Conservation (phyloP, 345 rosid species). For the Eucalyptus sp. region DNA sequence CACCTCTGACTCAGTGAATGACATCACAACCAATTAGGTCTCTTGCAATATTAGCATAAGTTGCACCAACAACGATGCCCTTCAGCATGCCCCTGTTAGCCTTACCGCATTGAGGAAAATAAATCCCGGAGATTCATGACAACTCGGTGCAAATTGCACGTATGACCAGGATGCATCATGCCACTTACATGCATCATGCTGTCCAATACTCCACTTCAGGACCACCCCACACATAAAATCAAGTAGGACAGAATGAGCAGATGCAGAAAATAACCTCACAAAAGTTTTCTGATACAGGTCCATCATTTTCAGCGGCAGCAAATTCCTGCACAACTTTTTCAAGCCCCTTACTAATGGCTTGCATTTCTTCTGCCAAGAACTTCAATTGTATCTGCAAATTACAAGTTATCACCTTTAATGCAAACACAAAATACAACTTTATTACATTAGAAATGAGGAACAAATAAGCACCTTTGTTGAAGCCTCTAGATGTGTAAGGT, state of each 20-base stretch:
- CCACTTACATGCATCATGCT: background rate
- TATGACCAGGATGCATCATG: background rate
- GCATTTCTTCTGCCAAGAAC: conserved; percentile 96
- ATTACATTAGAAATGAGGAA: background rate
- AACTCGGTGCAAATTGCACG: background rate
- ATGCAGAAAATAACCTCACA: conserved; percentile 28
- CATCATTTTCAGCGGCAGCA: conserved; percentile 77
- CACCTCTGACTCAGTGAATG: background rate
- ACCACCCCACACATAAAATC: background rate
- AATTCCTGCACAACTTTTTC: conserved; percentile 87
- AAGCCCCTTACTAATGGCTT: conserved; percentile 92
- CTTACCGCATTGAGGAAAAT: background rate
- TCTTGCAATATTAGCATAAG: background rate
- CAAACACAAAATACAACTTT: background rate
- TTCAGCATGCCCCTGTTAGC: background rate
- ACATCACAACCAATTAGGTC: background rate
- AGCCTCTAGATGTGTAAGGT: conserved; percentile 54
- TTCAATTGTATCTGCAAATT: conserved; percentile 73
- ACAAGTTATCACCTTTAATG: background rate
- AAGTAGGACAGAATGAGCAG: background rate
- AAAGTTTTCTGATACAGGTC: conserved; percentile 60
- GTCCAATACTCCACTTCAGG: background rate
- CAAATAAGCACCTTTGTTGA: conserved; percentile 53
- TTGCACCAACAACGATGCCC: background rate
- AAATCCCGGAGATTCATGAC: background rate